Conservation (phyloP, 345 rosid genomes). For the Salix koriyanagi region DNA sequence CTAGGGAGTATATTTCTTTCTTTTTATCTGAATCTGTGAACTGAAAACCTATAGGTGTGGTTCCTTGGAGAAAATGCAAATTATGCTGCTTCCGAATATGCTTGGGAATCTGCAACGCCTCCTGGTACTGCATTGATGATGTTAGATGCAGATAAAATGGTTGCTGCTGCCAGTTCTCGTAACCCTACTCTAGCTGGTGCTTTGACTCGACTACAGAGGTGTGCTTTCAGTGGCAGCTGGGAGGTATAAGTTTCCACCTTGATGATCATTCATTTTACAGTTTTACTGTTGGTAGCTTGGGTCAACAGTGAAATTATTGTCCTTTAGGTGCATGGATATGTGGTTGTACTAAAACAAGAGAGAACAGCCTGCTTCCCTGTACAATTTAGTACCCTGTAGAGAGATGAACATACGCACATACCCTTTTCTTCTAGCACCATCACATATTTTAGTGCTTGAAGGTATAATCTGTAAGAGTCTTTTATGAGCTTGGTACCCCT, state of each 20-base stretch:
- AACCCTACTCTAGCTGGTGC: conserved; percentile 98
- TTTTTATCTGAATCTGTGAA: conserved; percentile 3
- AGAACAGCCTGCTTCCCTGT: background rate
- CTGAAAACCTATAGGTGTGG: conserved; percentile 63
- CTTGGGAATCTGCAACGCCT: conserved; percentile 99
- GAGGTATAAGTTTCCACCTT: conserved; percentile 57
- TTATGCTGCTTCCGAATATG: conserved; percentile 99
- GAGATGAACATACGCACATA: background rate
- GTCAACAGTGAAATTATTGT: background rate
- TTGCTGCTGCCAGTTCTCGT: conserved; percentile 99
- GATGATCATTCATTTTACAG: conserved; percentile 10
- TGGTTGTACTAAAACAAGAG: background rate
- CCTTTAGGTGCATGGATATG: background rate
- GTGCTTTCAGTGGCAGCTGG: conserved; percentile 99
- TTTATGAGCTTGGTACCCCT: too few species aligned
- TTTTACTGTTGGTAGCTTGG: conserved; percentile 1
- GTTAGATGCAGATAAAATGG: conserved; percentile 99
- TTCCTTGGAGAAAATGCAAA: conserved; percentile 99
- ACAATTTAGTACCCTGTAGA: background rate
- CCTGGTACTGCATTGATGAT: conserved; percentile 99
- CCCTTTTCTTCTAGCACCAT: too few species aligned
- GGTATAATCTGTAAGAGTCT: too few species aligned
- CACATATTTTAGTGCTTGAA: too few species aligned
- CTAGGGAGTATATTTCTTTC: background rate
- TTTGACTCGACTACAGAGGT: conserved; percentile 94